phyloP scores from a whole-genome alignment of 768 basidiomycete species.

The Psilocybe azurescens region DNA sequence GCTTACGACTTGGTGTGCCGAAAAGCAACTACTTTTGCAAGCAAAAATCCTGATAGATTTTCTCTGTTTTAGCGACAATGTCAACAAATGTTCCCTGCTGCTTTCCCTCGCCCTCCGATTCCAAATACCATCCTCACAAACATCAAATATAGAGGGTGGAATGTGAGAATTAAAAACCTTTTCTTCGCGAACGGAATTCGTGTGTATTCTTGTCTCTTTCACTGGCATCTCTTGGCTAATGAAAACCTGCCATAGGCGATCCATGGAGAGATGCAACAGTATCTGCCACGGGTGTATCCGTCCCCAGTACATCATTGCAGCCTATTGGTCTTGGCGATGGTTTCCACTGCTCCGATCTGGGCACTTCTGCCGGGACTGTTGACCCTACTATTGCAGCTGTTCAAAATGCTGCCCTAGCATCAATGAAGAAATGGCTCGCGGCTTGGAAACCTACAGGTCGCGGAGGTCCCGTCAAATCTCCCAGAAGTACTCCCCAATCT shows the following conservation, averaged over 20 bases:
- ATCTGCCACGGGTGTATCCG: constrained; percentile 55
- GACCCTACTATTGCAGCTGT: constrained; percentile 60
- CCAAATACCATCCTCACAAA: constrained; percentile 53
- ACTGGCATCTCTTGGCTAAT: neutral
- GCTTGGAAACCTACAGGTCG: constrained; percentile 28
- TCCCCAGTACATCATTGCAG: constrained; percentile 54
- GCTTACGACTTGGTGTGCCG: constrained; percentile 55
- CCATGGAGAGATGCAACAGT: constrained; percentile 77
- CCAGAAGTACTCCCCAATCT: constrained; percentile 21
- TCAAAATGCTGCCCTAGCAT: constrained; percentile 54
- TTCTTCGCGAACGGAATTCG: constrained; percentile 76
- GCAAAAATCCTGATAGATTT: neutral
- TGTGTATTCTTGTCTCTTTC: constrained; percentile 38
- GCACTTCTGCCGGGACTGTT: constrained; percentile 39
- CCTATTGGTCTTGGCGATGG: constrained; percentile 65
- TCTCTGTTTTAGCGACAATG: constrained; percentile 61
- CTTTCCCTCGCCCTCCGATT: constrained; percentile 52
- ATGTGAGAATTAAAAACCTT: constrained; percentile 57
- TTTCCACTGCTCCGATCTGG: constrained; percentile 72
- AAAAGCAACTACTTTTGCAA: neutral
- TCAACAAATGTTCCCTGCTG: constrained; percentile 66
- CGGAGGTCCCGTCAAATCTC: constrained; percentile 12
- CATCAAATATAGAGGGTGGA: constrained; percentile 63
- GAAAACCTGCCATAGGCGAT: constrained; percentile 49
- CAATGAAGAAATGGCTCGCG: constrained; percentile 61